Base-by-base conservation (phyloP, 2,329 filamentous ascomycete genomes). In the Apiospora hydei region DNA sequence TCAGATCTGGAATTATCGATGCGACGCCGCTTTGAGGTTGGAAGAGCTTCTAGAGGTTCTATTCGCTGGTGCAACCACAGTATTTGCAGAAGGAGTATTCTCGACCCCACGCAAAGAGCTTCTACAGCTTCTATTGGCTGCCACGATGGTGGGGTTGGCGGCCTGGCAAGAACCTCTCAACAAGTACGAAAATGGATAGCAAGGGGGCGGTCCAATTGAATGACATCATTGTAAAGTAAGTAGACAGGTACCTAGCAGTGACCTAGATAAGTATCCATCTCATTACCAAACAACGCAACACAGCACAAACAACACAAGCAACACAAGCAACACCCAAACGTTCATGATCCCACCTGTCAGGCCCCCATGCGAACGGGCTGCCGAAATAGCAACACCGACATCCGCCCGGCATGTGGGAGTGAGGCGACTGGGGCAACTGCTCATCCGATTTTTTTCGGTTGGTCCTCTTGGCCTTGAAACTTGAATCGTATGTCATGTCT, bases 21-120 rank as follows among this genome's bases (percentile, higher is more conserved):
- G 57, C 57, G 57, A 64, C 57, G 57, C 57, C 57, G 57, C 57
- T 64, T 64, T 64, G 57, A 41, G 18, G 57, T 41, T 64, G 26
- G 46, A 69, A 69, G 47, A 69, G 68, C 68, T 69, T 69, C 68
- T 53, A 51, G 34, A 69, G 46, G 26, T 51, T 69, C 38, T 41
- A 69, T 69, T 69, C 46, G 68, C 34, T 41, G 57, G 34, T 64
- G 57, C 57, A 64, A 64, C 57, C 18, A n/a, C 57, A 41, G 57
- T 64, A 64, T 41, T 41, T n/a, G 57, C n/a, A 64, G 18, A 41
- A 41, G 34, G 57, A 64, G 57, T 64, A 64, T 64, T 38, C 57
- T 1, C 4, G 34, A n/a, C 57, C 57, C 57, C 57, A 64, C 57
- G 57, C 41, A 6, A 64, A 64, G 57, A 64, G 57, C 57, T 64